Base-by-base conservation (phyloP, 2,329 filamentous ascomycete species). In the Penicillium thymicola region DNA sequence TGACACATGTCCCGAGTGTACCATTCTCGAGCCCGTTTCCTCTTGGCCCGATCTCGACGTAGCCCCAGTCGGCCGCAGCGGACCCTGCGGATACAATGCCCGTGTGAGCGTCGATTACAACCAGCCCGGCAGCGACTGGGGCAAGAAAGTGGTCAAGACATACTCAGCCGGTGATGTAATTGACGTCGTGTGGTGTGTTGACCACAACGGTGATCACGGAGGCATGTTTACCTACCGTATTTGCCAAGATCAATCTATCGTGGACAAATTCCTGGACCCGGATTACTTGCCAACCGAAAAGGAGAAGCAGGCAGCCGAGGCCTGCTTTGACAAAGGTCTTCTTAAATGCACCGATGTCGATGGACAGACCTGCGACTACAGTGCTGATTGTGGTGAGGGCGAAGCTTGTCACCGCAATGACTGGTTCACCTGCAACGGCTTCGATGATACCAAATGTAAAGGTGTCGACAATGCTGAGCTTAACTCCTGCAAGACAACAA, bases 161-260 rank as follows among this genome's bases (percentile, higher is more conserved):
- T 83, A 82, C 66, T 67, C 68, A 0, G 68, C 77, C 0, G 81
- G 80, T 0, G 70, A 82, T 10, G 67, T 75, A 0, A 67, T 82
- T 25, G 77, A 81, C 25, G 81, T 83, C 0, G 71, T 81, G 64
- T 83, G 81, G 81, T 83, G 81, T 51, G 75, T 83, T 18, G 81
- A 84, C 62, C 70, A 82, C 67, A 83, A 83, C 60, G 81, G 81
- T 0, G 81, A 83, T 60, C 81, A 83, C 59, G 80, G 81, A 27
- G 81, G 81, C 67, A 83, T 83, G 80, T 83, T 82, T 67, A 75
- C 68, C 61, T 83, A 82, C 66, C 79, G 81, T 10, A 77, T 83
- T 59, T 83, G 81, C 62, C 75, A 80, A 59, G 71, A 83, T 60
- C 80, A 83, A 60, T 70, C 67, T 0, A 66, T 84, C 0, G 78